Percentiles rank a stretch among this genome's conserved stretches.
Evolutionary conservation across 2,329 filamentous ascomycete species (phyloP).

Genomic region (Sarocladium kiliense): DNA sequence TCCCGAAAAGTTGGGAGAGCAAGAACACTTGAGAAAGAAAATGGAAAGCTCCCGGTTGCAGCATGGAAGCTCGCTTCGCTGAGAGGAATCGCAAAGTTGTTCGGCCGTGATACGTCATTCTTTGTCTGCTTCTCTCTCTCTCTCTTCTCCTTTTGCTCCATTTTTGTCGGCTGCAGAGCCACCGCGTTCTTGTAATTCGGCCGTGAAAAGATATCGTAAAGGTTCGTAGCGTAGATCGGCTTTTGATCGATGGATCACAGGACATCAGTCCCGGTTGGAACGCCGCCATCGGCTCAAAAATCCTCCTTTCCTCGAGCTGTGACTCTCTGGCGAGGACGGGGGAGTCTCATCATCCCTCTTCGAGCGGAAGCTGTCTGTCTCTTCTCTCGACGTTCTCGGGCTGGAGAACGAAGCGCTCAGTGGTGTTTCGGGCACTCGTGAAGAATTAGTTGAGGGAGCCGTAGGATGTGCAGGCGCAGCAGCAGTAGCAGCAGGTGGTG

Average conservation of each 20-base stretch:
- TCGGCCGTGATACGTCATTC: background rate
- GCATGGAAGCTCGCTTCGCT: background rate
- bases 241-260: background rate
- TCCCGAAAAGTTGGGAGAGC: no score
- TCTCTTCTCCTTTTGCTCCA: background rate
- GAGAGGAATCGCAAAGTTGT: background rate
- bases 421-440: background rate
- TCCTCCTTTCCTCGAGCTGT: conserved; percentile 4
- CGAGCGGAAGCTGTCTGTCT: background rate
- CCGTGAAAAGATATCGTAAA: conserved; percentile 1
- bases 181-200: background rate
- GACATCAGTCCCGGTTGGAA: background rate
- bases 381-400: background rate
- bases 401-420: conserved; percentile 1
- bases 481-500: background rate
- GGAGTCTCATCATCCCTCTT: conserved; percentile 12
- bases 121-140: no score
- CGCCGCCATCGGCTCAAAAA: background rate
- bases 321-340: conserved; percentile 10
- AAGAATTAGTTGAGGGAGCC: conserved; percentile 9
- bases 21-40: background rate
- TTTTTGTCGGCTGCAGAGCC: background rate
- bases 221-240: background rate
- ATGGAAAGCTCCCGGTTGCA: no score
- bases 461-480: background rate